Evolutionary conservation across 768 basidiomycete species (phyloP), one percentile per base, ranked within the genome.

Genomic region (Tylopilus plumbeoviolaceoides): DNA sequence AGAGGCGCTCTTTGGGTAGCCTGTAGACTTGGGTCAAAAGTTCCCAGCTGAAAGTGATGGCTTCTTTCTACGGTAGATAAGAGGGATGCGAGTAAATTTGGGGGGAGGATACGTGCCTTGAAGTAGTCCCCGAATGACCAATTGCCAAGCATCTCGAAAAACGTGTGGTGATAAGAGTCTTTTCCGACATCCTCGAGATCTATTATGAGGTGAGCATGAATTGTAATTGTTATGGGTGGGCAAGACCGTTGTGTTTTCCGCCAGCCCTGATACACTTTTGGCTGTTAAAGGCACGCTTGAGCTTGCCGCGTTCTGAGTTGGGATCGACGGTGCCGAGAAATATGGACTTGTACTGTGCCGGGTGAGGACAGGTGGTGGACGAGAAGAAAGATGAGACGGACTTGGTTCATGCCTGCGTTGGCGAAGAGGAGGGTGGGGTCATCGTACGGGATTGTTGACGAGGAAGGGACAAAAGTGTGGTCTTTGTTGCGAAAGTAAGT

Each of bases 71-170:
- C 5, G 31, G 36, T 10, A 40, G 15, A 48, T 45, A 47, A 53
- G 35, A 57, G 55, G 6, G 42, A 14, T 28, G 38, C 31, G 33
- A 42, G 42, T 14, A 55, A 30, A 23, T 23, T 30, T 15, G 3
- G 11, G 40, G 17, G 31, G 44, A n/a, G 8, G 36, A 35, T 28
- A 62, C 69, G 42, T 47, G 83, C 95, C 83, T 99, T 99, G 84
- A 99, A 99, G 76, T 99, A 99, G 71, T 99, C 95, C 0, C 97
- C 97, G 61, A 98, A 99, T 5, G 95, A 98, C 97, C 97, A 99
- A 70, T 99, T 99, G 36, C 97, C 97, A 57, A 99, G 73, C 97
- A 99, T 99, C 73, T 99, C 97, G 65, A 99, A 99, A 74, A 95
- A 95, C 2, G 92, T 97, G 66, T 95, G 90, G 64, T 98, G 95